A percentile compares a stretch with the other conserved stretches of the same genome.
Evolutionary conservation across 331 rosid genomes (phyloP).

Genomic region (Acacia pycnantha): DNA sequence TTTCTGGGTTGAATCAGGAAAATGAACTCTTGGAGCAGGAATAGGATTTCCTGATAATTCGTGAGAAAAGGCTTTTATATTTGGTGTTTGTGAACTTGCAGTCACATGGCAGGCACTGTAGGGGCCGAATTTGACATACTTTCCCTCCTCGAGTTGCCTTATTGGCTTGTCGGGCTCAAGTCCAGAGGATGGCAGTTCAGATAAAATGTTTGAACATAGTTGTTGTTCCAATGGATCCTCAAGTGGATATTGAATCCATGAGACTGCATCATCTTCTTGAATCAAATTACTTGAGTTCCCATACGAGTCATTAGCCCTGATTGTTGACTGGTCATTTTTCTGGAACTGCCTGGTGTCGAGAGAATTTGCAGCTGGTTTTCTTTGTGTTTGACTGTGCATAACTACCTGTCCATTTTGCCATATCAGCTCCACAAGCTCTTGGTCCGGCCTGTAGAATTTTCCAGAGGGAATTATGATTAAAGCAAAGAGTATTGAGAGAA

Average conservation of each 20-base stretch:
- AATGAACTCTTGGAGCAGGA: conserved; percentile 63
- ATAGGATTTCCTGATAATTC: conserved; percentile 45
- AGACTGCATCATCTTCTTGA: conserved; percentile 68
- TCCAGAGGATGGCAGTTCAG: conserved; percentile 56
- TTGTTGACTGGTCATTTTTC: conserved; percentile 47
- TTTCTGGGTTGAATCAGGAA: conserved; percentile 41
- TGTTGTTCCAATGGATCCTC: conserved; percentile 82
- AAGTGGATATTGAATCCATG: conserved; percentile 72
- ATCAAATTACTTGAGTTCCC: conserved; percentile 58
- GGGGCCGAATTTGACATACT: conserved; percentile 44
- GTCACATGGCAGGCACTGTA: conserved; percentile 28
- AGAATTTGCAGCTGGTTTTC: conserved; percentile 35
- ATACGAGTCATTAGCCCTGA: conserved; percentile 44
- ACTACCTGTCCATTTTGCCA: conserved; percentile 93
- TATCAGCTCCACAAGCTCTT: conserved; percentile 79
- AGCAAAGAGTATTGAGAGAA: conserved; percentile 22
- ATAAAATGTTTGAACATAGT: conserved; percentile 60
- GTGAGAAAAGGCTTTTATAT: conserved; percentile 35
- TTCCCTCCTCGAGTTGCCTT: conserved; percentile 53
- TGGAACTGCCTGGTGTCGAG: conserved; percentile 45
- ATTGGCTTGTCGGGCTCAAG: conserved; percentile 44
- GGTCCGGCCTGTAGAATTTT: conserved; percentile 59
- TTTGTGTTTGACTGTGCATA: conserved; percentile 64
- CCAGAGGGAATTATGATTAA: conserved; percentile 14
- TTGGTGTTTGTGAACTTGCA: conserved; percentile 36